Evolutionary conservation across 352 stramenopile genomes (phyloP), one percentile per base, ranked within the genome.

Genomic region (Phytophthora macrochlamydospora): DNA sequence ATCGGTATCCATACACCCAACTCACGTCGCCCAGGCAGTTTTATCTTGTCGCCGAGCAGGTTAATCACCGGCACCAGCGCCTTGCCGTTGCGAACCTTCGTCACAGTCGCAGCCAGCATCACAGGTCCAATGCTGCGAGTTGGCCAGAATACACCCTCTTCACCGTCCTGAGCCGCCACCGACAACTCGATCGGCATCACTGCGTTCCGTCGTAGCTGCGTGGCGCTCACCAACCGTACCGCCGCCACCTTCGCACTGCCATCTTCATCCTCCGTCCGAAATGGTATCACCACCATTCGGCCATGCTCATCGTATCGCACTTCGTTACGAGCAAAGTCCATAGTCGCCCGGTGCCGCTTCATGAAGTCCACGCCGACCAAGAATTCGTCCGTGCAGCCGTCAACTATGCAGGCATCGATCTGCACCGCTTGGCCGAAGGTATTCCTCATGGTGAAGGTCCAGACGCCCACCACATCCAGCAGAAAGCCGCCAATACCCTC

Each of bases 1-100:
- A 68, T 8, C 2, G 59, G 66, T 8, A 73, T 35, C 54, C 66
- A 69, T 13, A 31, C 45, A 2, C 66, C 66, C 0, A 74, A 35
- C 4, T 62, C 51, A 18, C 52, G 18, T 64, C 51, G 18, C 4
- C 6, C 24, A 4, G 66, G 66, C 2, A 69, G 43, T 14, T 65
- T 64, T 4, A 33, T 50, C 0, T n/a, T 11, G 28, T 44, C 45
- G 1, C 59, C 65, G 0, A 33, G 14, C 8, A 73, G 14, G n/a
- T 62, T 73, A 24, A 73, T 35, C 0, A 62, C 43, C 12, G 59
- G 65, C 1, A 68, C 33, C 29, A 35, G 7, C 1, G 51, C 29
- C 3, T 65, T 60, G 1, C 56, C 38, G 13, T 57, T 31, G 1
- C 12, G 1, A 0, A 18, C 28, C 0, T 63, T 55, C 4, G 56